Evolutionary conservation across 257 asterid genomes (phyloP).

Genomic region (Galeopsis tetrahit): DNA sequence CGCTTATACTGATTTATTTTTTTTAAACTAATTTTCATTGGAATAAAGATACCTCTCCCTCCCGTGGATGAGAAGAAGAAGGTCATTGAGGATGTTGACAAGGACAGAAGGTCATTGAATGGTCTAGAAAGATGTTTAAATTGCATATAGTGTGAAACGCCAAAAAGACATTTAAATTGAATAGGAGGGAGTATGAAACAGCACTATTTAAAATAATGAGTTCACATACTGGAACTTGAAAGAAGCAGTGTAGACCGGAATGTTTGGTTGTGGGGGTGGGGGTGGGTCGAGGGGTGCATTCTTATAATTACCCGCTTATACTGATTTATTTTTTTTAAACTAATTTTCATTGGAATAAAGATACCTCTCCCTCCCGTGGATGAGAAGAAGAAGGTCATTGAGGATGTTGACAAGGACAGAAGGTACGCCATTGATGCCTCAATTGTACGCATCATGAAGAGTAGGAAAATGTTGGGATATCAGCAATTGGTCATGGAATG

Average conservation of each 20-base stretch:
- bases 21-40: constrained; percentile 20
- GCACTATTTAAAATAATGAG: no score
- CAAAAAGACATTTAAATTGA: no score
- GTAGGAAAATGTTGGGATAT: constrained; percentile 64
- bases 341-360: constrained; percentile 35
- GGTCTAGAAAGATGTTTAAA: no score
- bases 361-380: constrained; percentile 69
- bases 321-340: constrained; percentile 8
- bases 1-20: background rate
- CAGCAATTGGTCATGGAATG: constrained; percentile 71
- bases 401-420: constrained; percentile 71
- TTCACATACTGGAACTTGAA: no score
- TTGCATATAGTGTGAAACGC: no score
- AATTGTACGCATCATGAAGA: constrained; percentile 68
- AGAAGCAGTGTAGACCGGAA: background rate
- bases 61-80: constrained; percentile 69
- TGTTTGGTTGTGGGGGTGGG: background rate
- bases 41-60: constrained; percentile 59
- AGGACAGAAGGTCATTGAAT: constrained; percentile 51
- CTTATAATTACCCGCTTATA: background rate
- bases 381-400: constrained; percentile 68
- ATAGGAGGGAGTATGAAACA: no score
- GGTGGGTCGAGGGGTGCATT: background rate
- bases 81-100: constrained; percentile 69
- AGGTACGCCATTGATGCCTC: constrained; percentile 70